Evolutionary conservation across 176 grass and related monocot genomes (phyloP).

Genomic region (Avena eriantha): DNA sequence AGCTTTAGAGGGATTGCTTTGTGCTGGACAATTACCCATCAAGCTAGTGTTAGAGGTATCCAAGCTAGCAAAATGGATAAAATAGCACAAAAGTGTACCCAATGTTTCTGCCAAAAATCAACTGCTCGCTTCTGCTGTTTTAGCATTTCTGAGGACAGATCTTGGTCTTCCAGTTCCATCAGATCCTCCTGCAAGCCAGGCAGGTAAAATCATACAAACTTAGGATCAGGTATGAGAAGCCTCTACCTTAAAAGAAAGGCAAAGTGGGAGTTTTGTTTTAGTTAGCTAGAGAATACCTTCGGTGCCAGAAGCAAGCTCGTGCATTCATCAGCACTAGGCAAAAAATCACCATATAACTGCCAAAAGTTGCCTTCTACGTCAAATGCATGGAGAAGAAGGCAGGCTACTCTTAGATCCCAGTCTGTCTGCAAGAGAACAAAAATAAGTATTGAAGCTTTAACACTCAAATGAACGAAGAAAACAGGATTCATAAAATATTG

Average conservation of each 20-base stretch:
- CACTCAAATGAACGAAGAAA: background rate
- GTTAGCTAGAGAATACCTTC: slow-evolving; percentile 60
- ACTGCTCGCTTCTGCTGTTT: slow-evolving; percentile 63
- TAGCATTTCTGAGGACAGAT: slow-evolving; percentile 74
- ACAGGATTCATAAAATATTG: background rate
- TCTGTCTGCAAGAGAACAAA: slow-evolving; percentile 67
- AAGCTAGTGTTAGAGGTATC: slow-evolving; percentile 39
- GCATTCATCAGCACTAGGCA: slow-evolving; percentile 86
- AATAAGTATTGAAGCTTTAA: slow-evolving; percentile 24
- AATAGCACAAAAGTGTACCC: slow-evolving; percentile 65
- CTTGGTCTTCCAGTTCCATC: slow-evolving; percentile 83
- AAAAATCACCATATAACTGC: slow-evolving; percentile 94
- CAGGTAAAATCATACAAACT: slow-evolving; percentile 37
- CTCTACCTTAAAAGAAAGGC: background rate
- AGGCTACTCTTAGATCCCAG: slow-evolving; percentile 93
- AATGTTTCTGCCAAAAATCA: slow-evolving; percentile 98
- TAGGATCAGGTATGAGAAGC: slow-evolving; percentile 36
- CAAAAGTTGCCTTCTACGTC: slow-evolving; percentile 88
- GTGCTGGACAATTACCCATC: slow-evolving; percentile 59
- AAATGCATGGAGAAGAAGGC: slow-evolving; percentile 86
- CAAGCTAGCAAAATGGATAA: slow-evolving; percentile 41
- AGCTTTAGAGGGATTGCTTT: slow-evolving; percentile 84
- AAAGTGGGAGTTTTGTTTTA: slow-evolving; percentile 6
- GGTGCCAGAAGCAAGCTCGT: slow-evolving; percentile 89
- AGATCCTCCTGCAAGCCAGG: slow-evolving; percentile 76